Base-by-base conservation (phyloP, 2,329 filamentous ascomycete genomes). In the Xylaria arbuscula region DNA sequence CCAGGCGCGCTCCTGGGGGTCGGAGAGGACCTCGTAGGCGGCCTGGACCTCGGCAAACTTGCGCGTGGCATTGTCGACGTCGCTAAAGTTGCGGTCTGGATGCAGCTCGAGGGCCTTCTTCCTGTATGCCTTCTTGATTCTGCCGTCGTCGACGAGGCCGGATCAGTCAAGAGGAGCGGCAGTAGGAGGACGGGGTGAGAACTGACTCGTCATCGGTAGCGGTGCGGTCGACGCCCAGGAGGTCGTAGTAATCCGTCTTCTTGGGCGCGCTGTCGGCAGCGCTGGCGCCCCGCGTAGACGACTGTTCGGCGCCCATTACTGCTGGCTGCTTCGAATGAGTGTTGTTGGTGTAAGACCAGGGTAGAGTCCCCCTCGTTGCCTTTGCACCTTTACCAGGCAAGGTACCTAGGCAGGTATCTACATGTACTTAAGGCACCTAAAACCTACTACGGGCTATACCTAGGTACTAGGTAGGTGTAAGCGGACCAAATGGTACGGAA, bases 1-100 rank as follows among this genome's bases (percentile, higher is more conserved):
- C 96, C 96, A 99, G 38, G 94, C 92, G 74, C 96, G 89, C 80
- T 99, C 96, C 78, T 99, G 95, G 11, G 94, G 90, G 79, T 99
- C 96, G 1, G 94, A 97, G 0, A 99, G 87, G n/a, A 99, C 89
- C 79, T 98, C 93, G 79, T 99, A 97, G 55, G 96, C 96, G 42
- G 94, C 88, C 79, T 98, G 95, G 34, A 98, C 87, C 77, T 98
- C 94, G 58, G 96, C 94, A 78, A 99, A 99, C 61, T 90, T 89
- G 72, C 85, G 88, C 1, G 96, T 99, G 2, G 95, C 90, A 71
- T 89, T 88, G 76, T 97, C 93, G 69, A 92, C 90, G 77, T 98
- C 91, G 75, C 92, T 91, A 78, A 92, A 91, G 80, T 99, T 99
- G 73, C 94, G 92, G 81, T 99, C 96, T 0, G 96, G 96, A 79